Evolutionary conservation across 371 early-diverging fungal genomes (phyloP).

Genomic region (Rhizopus sp.): DNA sequence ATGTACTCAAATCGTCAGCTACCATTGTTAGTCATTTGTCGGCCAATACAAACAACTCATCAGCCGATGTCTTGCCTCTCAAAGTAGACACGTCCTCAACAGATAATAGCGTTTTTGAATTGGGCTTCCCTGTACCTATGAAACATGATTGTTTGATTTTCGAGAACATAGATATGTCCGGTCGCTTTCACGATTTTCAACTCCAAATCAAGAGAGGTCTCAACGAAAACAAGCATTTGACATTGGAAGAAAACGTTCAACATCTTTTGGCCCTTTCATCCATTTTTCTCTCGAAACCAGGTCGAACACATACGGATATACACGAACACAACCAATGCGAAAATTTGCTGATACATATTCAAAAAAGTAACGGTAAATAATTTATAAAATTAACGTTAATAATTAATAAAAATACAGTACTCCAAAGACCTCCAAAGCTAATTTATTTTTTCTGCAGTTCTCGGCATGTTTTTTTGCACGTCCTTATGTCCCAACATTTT

Average conservation of each 20-base stretch:
- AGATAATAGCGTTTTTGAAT: constrained; percentile 4
- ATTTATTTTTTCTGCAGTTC: no score
- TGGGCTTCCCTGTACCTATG: constrained; percentile 1
- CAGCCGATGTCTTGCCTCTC: constrained; percentile 10
- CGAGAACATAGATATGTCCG: constrained; percentile 3
- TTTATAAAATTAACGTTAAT: no score
- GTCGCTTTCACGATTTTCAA: constrained; percentile 7
- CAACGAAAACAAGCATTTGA: constrained; percentile 5
- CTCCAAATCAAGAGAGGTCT: constrained; percentile 8
- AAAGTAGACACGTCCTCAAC: constrained; percentile 7
- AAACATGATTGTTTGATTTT: constrained; percentile 3
- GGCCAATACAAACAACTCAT: constrained; percentile 8
- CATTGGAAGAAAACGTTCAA: constrained; percentile 13
- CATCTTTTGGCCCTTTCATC: constrained; percentile 11
- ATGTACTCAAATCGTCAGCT: constrained; percentile 5
- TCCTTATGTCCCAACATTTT: no score
- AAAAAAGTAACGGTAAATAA: constrained; percentile 5
- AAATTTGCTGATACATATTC: constrained; percentile 13
- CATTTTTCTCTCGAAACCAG: constrained; percentile 10
- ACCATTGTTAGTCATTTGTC: neutral
- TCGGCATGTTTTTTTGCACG: no score
- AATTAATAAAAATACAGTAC: no score
- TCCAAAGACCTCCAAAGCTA: no score
- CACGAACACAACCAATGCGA: constrained; percentile 10
- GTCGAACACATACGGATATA: constrained; percentile 10